Evolutionary conservation across 179 eudicot species (phyloP).

Genomic region (Nepenthes alata): DNA sequence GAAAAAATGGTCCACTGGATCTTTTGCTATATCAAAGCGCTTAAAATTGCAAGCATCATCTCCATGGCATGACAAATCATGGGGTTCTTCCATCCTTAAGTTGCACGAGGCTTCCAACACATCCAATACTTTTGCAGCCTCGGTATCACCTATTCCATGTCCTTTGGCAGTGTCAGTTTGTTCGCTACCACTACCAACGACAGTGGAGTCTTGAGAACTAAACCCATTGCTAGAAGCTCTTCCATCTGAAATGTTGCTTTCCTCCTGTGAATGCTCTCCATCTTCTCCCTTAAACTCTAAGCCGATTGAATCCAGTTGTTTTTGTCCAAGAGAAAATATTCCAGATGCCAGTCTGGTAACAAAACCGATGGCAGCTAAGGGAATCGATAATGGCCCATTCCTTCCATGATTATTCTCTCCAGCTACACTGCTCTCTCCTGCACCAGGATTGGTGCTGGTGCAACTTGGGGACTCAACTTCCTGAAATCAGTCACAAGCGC

Average conservation of each 20-base stretch:
- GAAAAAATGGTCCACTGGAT: conserved; percentile 75
- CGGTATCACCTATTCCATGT: conserved; percentile 18
- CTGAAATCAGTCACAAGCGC: conserved; percentile 22
- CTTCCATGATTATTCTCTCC: conserved; percentile 38
- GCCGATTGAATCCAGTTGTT: conserved; percentile 25
- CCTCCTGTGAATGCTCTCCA: conserved; percentile 23
- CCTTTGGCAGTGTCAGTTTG: conserved; percentile 15
- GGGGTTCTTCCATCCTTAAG: conserved; percentile 19
- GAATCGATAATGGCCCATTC: conserved; percentile 66
- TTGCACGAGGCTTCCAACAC: conserved; percentile 25
- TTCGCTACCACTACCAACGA: conserved; percentile 17
- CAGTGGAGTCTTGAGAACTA: conserved; percentile 29
- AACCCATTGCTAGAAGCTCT: conserved; percentile 25
- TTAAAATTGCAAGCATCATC: conserved; percentile 39
- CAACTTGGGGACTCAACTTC: conserved; percentile 25
- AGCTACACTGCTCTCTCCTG: conserved; percentile 28
- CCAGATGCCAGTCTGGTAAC: conserved; percentile 72
- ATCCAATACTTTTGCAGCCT: conserved; percentile 20
- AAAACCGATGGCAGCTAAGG: conserved; percentile 71
- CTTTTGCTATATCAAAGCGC: conserved; percentile 83
- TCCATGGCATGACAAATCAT: conserved; percentile 12
- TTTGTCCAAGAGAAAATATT: conserved; percentile 64
- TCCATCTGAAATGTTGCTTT: conserved; percentile 14
- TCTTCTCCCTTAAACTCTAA: conserved; percentile 26
- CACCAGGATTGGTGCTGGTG: conserved; percentile 27